These are phyloP conservation scores for Plectosphaerella plurivora DNA, from an alignment of 2,329 filamentous ascomycete genomes.

Conservation along the genomic window DNA sequence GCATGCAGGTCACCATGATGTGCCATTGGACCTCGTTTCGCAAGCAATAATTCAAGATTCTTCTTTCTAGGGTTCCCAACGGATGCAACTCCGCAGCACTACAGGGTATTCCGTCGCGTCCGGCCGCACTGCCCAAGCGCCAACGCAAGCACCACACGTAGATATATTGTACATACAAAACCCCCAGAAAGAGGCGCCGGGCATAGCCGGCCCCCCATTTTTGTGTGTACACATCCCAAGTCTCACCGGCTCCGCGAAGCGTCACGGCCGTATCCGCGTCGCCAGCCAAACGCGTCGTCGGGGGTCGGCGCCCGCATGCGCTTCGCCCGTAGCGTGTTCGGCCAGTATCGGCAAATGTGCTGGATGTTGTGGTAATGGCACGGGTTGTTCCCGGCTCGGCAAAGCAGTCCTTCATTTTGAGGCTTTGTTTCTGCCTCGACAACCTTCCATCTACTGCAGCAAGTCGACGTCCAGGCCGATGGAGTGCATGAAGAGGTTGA, in stretches of 20 bases:
- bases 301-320: not conserved
- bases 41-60: not conserved
- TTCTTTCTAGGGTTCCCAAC: not conserved
- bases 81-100: not conserved
- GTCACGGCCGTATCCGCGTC: not conserved
- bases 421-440: constrained; percentile 7
- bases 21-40: not conserved
- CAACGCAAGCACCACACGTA: no score
- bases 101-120: not conserved
- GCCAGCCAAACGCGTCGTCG: not conserved
- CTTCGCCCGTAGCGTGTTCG: not conserved
- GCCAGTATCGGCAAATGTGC: no score
- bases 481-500: constrained; percentile 97
- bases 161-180: not conserved
- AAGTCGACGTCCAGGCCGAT: constrained; percentile 96
- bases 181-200: no score
- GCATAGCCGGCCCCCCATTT: no score
- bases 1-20: not conserved
- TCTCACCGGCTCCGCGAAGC: no score
- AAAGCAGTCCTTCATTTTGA: no score
- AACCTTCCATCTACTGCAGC: constrained; percentile 30
- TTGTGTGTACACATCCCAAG: no score
- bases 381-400: no score
- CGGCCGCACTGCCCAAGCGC: no score
- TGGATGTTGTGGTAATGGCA: no score